phyloP scores from a whole-genome alignment of 345 rosid species.

The Aquilaria sinensis region DNA sequence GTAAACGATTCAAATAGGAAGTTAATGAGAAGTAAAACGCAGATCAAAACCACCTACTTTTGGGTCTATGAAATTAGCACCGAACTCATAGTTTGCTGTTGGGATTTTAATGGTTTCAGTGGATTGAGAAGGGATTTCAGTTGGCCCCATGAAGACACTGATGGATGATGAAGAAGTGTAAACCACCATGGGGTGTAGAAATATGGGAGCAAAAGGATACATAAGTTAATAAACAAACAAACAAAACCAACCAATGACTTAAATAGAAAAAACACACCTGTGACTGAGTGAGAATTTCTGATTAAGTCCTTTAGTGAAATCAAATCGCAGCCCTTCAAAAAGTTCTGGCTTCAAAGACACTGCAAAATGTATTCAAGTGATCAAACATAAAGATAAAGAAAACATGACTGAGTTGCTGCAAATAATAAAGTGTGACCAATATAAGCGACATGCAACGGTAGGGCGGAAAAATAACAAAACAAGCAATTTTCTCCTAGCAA shows the following conservation, averaged over 20 bases:
- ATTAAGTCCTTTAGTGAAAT: constrained; percentile 82
- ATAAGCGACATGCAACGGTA: no score
- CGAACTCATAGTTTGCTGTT: constrained; percentile 88
- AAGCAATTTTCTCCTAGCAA: no score
- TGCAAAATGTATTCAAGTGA: constrained; percentile 25
- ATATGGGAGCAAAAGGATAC: not conserved
- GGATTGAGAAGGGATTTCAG: constrained; percentile 87
- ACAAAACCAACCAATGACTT: no score
- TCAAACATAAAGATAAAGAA: no score
- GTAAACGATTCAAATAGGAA: not conserved
- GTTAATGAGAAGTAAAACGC: not conserved
- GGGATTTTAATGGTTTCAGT: constrained; percentile 84
- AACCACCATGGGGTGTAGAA: constrained; percentile 9
- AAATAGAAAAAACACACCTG: constrained; percentile 34
- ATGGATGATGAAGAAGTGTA: constrained; percentile 5
- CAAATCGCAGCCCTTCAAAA: constrained; percentile 96
- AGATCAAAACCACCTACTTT: constrained; percentile 30
- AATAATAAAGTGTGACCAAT: no score
- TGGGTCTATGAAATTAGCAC: constrained; percentile 83
- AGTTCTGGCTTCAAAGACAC: constrained; percentile 93
- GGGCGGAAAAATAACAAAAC: no score
- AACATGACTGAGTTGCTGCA: no score
- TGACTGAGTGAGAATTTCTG: constrained; percentile 85
- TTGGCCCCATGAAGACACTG: constrained; percentile 92
- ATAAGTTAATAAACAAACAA: not conserved